Conservation (phyloP, 2,329 filamentous ascomycete genomes). For the Calonectria hawksworthii region DNA sequence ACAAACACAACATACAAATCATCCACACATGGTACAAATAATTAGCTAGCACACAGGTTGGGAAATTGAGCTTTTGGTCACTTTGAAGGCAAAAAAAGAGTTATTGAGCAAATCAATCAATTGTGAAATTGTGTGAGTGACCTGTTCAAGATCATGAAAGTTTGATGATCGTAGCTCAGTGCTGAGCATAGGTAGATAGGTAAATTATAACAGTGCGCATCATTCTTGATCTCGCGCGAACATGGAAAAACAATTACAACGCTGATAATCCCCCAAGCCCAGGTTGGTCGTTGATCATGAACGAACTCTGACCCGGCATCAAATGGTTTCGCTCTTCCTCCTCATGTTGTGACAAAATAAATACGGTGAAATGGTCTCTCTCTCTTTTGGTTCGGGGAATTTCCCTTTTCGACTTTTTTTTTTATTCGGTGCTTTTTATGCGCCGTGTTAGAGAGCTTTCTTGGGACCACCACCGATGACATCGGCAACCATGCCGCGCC, state of each 20-base stretch:
- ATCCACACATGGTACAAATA: slow-evolving; percentile 10
- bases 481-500: slow-evolving; percentile 70
- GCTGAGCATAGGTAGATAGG: slow-evolving; percentile 11
- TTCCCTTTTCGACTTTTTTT: slow-evolving; percentile 25
- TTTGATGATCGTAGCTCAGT: slow-evolving; percentile 27
- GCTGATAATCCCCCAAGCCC: slow-evolving; percentile 35
- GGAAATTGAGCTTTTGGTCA: slow-evolving; percentile 1
- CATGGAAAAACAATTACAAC: slow-evolving; percentile 39
- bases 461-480: slow-evolving; percentile 43
- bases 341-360: slow-evolving; percentile 22
- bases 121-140: slow-evolving; percentile 35
- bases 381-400: neutral
- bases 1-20: slow-evolving; percentile 24
- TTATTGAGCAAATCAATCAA: slow-evolving; percentile 23
- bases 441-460: slow-evolving; percentile 1
- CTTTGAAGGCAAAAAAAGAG: neutral
- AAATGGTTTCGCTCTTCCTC: neutral
- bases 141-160: slow-evolving; percentile 32
- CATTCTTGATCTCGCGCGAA: slow-evolving; percentile 23
- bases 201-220: slow-evolving; percentile 27
- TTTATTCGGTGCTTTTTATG: neutral
- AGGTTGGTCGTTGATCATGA: slow-evolving; percentile 21
- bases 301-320: slow-evolving; percentile 2
- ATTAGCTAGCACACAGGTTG: slow-evolving; percentile 17
- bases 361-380: neutral